phyloP scores from a whole-genome alignment of 2,329 filamentous ascomycete species.

The Pyricularia pennisetigena region DNA sequence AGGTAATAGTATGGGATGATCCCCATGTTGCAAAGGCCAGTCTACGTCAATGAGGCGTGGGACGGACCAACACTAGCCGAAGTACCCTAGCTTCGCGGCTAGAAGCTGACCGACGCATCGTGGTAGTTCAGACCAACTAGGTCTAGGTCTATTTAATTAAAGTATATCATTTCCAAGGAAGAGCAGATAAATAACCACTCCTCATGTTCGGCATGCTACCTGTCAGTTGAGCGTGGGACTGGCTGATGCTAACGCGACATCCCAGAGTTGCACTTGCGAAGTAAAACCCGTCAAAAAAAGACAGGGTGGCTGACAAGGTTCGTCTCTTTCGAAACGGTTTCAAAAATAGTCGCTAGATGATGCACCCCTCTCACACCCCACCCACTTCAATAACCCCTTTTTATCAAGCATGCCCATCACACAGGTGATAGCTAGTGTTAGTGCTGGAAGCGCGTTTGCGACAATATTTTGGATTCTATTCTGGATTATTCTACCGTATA shows the following conservation, averaged over 20 bases:
- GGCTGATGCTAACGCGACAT: not conserved
- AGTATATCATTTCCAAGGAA: not conserved
- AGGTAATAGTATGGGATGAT: not conserved
- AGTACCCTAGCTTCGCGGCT: not conserved
- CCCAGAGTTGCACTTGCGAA: not conserved
- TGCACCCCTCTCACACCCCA: not conserved
- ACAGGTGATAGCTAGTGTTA: not conserved
- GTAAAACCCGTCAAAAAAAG: not conserved
- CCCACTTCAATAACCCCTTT: not conserved
- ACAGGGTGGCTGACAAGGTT: not conserved
- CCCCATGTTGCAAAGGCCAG: not conserved
- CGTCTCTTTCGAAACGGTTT: slow-evolving; percentile 2
- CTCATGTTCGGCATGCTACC: not conserved
- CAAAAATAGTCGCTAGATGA: not conserved
- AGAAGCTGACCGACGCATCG: not conserved
- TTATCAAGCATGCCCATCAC: not conserved
- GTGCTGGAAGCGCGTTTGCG: not conserved
- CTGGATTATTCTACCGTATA: not conserved
- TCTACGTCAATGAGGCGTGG: not conserved
- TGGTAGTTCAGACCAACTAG: not conserved
- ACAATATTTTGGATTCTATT: not conserved
- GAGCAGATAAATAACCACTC: not conserved
- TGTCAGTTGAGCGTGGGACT: not conserved
- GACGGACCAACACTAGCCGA: not conserved
- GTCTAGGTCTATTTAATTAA: too few species aligned